phyloP scores from a whole-genome alignment of 805 yeast species.

The Cyberlindnera petersonii region DNA sequence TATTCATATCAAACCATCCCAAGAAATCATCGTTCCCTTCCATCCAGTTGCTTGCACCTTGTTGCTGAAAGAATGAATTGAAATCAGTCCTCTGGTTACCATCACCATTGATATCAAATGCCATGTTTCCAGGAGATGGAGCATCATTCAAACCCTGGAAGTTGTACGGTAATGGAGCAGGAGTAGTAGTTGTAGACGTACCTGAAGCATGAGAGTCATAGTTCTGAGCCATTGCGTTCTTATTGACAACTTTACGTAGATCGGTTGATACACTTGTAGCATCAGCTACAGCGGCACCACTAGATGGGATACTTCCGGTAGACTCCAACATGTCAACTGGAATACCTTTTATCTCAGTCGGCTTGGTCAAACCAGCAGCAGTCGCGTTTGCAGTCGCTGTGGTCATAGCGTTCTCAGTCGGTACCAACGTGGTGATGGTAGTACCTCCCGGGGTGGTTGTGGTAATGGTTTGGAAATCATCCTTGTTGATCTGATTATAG shows the following conservation, averaged over 20 bases:
- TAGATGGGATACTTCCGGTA: conserved; percentile 57
- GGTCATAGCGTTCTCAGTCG: conserved; percentile 72
- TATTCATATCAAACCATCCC: conserved; percentile 89
- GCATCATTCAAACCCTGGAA: conserved; percentile 14
- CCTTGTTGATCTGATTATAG: conserved; percentile 85
- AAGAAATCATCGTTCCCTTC: conserved; percentile 84
- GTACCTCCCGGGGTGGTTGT: conserved; percentile 92
- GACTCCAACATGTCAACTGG: conserved; percentile 72
- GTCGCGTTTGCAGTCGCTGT: conserved; percentile 55
- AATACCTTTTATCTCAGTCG: conserved; percentile 63
- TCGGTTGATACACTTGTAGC: not conserved
- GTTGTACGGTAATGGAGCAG: conserved; percentile 15
- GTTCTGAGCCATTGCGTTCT: conserved; percentile 14
- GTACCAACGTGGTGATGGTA: conserved; percentile 82
- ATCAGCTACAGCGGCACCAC: not conserved
- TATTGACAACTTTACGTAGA: conserved; percentile 21
- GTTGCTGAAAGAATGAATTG: conserved; percentile 71
- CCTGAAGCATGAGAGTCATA: conserved; percentile 1
- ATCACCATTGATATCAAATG: conserved; percentile 11
- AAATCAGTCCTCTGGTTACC: conserved; percentile 30
- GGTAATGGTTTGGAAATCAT: conserved; percentile 79
- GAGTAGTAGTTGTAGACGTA: not conserved
- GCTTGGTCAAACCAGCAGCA: conserved; percentile 51
- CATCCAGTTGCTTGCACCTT: conserved; percentile 76
- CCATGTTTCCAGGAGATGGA: conserved; percentile 13